Evolutionary conservation across 139 green algal genomes (phyloP).

Genomic region (Chlorokybus atmophyticus): DNA sequence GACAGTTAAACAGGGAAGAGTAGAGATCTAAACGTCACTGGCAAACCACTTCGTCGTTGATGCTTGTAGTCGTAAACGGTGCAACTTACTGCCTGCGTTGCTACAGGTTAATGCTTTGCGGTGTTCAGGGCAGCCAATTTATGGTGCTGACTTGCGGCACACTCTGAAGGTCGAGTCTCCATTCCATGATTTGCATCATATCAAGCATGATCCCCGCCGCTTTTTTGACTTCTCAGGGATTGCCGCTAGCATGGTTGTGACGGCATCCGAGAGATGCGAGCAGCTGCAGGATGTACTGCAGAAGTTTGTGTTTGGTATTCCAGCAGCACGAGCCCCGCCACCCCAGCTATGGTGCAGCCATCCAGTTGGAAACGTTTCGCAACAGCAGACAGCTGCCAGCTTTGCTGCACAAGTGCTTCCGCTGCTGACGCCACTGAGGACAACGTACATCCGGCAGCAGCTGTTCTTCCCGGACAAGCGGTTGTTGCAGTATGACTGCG

Average conservation of each 20-base stretch:
- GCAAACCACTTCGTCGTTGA: no score
- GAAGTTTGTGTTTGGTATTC: constrained; percentile 72
- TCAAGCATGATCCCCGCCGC: background rate
- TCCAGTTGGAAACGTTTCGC: background rate
- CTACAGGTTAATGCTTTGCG: no score
- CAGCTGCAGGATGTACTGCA: constrained; percentile 40
- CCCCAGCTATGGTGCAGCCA: constrained; percentile 28
- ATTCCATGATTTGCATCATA: no score
- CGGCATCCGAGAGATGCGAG: constrained; percentile 18
- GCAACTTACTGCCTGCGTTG: no score
- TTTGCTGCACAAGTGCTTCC: constrained; percentile 26
- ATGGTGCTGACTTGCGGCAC: no score
- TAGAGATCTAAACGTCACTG: no score
- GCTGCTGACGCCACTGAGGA: constrained; percentile 44
- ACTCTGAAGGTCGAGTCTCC: no score
- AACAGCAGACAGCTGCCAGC: no score
- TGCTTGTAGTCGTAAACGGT: no score
- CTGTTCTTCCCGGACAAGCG: constrained; percentile 92
- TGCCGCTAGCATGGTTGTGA: constrained; percentile 23
- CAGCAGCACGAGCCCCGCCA: constrained; percentile 45
- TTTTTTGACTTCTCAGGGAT: constrained; percentile 7
- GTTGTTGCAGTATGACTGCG: constrained; percentile 89
- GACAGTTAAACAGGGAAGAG: no score
- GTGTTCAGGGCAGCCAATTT: no score
- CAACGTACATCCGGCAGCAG: constrained; percentile 52